Conservation (phyloP, 805 yeast species). For the Metschnikowia gelsemii region DNA sequence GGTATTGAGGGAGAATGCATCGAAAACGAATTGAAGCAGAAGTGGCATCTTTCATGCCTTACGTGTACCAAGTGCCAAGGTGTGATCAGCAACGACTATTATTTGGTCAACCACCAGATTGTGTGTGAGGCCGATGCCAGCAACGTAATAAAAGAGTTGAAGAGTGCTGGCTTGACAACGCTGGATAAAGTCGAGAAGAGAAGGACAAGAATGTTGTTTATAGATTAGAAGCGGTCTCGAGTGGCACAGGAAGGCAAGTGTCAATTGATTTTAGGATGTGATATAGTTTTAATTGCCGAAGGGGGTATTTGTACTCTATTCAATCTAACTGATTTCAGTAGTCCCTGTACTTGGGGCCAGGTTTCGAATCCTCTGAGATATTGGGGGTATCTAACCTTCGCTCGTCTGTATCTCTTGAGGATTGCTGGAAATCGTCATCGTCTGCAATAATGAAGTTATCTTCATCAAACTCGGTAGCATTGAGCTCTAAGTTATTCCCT, state of each 20-base stretch:
- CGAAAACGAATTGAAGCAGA: slow-evolving; percentile 66
- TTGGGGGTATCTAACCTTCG: slow-evolving; percentile 1
- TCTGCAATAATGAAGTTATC: slow-evolving; percentile 44
- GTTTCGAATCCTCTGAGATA: not conserved
- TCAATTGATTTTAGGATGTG: slow-evolving; percentile 1
- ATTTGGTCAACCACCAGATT: slow-evolving; percentile 48
- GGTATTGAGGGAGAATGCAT: slow-evolving; percentile 93
- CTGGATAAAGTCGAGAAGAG: slow-evolving; percentile 43
- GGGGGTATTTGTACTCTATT: not conserved
- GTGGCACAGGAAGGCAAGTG: not conserved
- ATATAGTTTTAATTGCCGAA: not conserved
- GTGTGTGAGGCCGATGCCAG: slow-evolving; percentile 52
- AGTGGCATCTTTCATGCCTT: slow-evolving; percentile 77
- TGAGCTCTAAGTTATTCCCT: slow-evolving; percentile 33
- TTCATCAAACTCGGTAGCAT: slow-evolving; percentile 38
- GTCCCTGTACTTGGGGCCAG: slow-evolving; percentile 7
- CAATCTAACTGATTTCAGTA: not conserved
- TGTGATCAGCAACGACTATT: slow-evolving; percentile 53
- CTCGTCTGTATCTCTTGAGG: not conserved
- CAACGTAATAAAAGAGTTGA: slow-evolving; percentile 26
- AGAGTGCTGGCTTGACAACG: slow-evolving; percentile 18
- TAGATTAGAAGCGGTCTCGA: slow-evolving; percentile 20
- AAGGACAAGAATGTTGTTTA: slow-evolving; percentile 41
- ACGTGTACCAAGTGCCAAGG: slow-evolving; percentile 60
- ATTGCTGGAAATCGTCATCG: slow-evolving; percentile 21